A percentile compares a stretch with the other conserved stretches of the same genome.
phyloP scores from a whole-genome alignment of 169 alveolate genomes.

The Plasmodium ovale region DNA sequence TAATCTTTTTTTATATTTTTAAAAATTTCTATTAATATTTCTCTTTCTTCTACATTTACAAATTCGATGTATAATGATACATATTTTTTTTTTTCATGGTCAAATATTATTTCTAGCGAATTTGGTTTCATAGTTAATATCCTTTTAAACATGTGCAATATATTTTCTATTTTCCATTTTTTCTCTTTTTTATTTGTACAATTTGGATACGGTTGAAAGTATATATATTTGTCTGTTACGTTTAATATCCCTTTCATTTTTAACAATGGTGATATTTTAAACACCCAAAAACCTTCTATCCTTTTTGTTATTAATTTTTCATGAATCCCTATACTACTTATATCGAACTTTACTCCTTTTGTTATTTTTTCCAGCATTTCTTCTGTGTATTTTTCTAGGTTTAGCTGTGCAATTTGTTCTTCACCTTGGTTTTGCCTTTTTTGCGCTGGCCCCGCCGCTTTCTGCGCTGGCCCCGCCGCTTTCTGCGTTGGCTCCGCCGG shows the following conservation, averaged over 20 bases:
- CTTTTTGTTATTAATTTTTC: conserved; percentile 80
- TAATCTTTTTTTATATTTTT: conserved; percentile 78
- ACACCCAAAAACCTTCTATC: conserved; percentile 82
- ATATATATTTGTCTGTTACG: conserved; percentile 84
- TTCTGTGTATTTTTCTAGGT: conserved; percentile 39
- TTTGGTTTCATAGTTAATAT: conserved; percentile 85
- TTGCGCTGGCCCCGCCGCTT: not conserved
- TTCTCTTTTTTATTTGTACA: conserved; percentile 87
- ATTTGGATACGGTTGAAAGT: conserved; percentile 88
- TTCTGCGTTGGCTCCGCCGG: not conserved
- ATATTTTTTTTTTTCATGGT: conserved; percentile 83
- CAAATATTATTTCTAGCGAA: conserved; percentile 88
- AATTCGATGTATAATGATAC: conserved; percentile 87
- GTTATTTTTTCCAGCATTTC: conserved; percentile 13
- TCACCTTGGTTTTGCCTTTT: not conserved
- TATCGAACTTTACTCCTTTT: conserved; percentile 74
- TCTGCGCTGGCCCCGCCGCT: not conserved
- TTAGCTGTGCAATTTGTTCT: not conserved
- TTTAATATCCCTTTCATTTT: conserved; percentile 87
- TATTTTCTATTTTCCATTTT: conserved; percentile 80
- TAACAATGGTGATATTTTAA: conserved; percentile 86
- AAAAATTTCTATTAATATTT: conserved; percentile 78
- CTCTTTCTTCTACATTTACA: conserved; percentile 82
- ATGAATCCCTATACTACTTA: conserved; percentile 77
- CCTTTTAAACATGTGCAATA: conserved; percentile 86